Evolutionary conservation across 805 yeast species (phyloP).

Genomic region (Spathaspora passalidarum): DNA sequence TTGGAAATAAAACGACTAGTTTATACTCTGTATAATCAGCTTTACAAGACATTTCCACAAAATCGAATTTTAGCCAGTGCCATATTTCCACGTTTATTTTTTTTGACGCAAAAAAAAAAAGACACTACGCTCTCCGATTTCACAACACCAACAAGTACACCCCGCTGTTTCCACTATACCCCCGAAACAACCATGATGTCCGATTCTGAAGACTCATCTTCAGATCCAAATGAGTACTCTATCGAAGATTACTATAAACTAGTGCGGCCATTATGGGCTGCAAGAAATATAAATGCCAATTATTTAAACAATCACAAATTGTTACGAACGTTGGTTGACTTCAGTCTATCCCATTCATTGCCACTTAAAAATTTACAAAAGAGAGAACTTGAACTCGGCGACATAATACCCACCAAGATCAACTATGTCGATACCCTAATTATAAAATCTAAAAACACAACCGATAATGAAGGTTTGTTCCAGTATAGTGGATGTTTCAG

Average conservation of each 20-base stretch:
- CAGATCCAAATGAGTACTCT: constrained; percentile 12
- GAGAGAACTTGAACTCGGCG: constrained; percentile 21
- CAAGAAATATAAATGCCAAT: constrained; percentile 8
- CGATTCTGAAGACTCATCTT: constrained; percentile 16
- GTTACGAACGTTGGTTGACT: constrained; percentile 24
- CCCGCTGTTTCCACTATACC: background rate
- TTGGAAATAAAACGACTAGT: too few relatives aligned
- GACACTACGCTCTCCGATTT: background rate
- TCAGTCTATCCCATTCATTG: constrained; percentile 20
- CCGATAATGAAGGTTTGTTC: constrained; percentile 4
- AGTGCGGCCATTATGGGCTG: constrained; percentile 17
- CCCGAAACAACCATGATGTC: constrained; percentile 16
- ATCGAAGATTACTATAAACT: constrained; percentile 19
- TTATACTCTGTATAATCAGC: too few relatives aligned
- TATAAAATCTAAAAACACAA: background rate
- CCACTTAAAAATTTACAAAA: constrained; percentile 20
- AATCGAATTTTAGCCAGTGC: background rate
- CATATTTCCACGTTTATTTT: background rate
- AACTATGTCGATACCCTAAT: constrained; percentile 8
- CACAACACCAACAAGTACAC: background rate
- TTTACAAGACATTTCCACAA: background rate
- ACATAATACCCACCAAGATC: constrained; percentile 10
- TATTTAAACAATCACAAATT: constrained; percentile 18
- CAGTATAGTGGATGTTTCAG: constrained; percentile 20
- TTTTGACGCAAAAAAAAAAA: constrained; percentile 1